Conservation (phyloP, 225 moss, liverwort and hornwort species). For the Asterella californica region DNA sequence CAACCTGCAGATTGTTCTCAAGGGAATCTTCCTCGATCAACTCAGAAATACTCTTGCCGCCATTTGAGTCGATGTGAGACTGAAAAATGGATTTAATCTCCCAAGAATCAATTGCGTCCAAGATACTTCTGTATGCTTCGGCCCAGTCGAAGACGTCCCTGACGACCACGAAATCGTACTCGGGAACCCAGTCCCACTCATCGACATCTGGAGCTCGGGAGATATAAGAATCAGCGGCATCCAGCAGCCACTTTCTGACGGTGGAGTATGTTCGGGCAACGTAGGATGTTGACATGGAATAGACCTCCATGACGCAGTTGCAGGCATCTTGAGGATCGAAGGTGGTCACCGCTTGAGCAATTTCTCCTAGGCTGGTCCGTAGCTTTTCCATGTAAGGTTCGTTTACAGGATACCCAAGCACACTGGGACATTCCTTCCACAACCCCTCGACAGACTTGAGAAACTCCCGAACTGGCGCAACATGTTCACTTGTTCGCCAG, state of each 20-base stretch:
- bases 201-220: slow-evolving; percentile 21
- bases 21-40: slow-evolving; percentile 1
- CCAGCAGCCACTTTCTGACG: slow-evolving; percentile 14
- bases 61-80: background rate
- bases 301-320: background rate
- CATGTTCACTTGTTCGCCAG: slow-evolving; percentile 29
- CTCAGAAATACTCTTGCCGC: background rate
- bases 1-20: background rate
- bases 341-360: background rate
- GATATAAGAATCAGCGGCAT: background rate
- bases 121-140: slow-evolving; percentile 20
- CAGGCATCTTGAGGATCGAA: background rate
- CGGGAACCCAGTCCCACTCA: slow-evolving; percentile 45
- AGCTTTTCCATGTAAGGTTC: background rate
- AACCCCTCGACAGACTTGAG: slow-evolving; percentile 29
- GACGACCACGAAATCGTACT: slow-evolving; percentile 41
- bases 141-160: slow-evolving; percentile 31
- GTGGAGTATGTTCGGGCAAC: background rate
- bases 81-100: slow-evolving; percentile 15
- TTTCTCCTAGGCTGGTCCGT: background rate
- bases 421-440: slow-evolving; percentile 14
- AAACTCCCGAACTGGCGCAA: slow-evolving; percentile 18
- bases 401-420: background rate
- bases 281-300: background rate
- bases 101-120: slow-evolving; percentile 17